Conservation (phyloP, 805 yeast genomes). For the Myxozyma mucilagina region DNA sequence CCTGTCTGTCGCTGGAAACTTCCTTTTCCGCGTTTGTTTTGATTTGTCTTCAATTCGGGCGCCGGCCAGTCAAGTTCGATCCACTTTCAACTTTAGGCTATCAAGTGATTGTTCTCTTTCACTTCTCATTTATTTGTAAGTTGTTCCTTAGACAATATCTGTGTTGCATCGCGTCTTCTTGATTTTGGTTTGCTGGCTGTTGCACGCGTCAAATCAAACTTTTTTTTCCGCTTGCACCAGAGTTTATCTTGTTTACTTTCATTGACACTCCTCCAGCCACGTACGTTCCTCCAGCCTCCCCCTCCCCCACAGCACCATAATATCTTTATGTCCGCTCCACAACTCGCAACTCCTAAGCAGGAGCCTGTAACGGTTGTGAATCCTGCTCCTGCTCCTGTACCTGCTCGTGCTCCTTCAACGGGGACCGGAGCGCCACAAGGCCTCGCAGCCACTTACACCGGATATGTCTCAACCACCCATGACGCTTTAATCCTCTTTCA, state of each 20-base stretch:
- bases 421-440: constrained; percentile 25
- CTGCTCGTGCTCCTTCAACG: constrained; percentile 4
- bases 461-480: constrained; percentile 76
- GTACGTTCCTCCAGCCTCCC: background rate
- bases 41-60: background rate
- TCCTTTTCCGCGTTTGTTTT: background rate
- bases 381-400: constrained; percentile 5
- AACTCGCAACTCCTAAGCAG: constrained; percentile 17
- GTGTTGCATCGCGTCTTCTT: background rate
- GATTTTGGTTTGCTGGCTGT: background rate
- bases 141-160: background rate
- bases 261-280: background rate
- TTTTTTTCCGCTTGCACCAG: background rate
- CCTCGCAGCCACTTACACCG: constrained; percentile 56
- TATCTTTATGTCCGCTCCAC: constrained; percentile 10
- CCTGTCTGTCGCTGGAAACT: background rate
- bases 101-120: background rate
- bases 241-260: constrained; percentile 1
- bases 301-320: background rate
- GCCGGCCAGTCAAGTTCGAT: too few species aligned
- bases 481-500: constrained; percentile 84
- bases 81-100: background rate
- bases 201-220: constrained; percentile 14
- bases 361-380: constrained; percentile 4
- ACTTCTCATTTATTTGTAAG: background rate